Conservation (phyloP, 2,329 filamentous ascomycete genomes). For the Colletotrichum lini region DNA sequence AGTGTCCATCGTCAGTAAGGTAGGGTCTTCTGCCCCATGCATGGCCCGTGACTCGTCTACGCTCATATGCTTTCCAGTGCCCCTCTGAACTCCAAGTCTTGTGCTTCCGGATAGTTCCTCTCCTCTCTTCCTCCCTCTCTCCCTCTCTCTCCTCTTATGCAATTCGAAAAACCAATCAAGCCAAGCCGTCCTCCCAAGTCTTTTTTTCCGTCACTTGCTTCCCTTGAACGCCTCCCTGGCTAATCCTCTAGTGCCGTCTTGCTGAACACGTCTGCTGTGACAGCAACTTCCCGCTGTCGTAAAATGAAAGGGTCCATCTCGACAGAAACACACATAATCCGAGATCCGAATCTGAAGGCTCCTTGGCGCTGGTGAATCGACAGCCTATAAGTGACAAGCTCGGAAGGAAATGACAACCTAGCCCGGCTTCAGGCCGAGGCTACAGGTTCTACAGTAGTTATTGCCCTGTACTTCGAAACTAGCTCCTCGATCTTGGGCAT, state of each 20-base stretch:
- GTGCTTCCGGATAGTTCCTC: conserved; percentile 23
- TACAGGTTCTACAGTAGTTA: conserved; percentile 45
- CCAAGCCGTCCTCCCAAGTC: conserved; percentile 18
- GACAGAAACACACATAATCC: not conserved
- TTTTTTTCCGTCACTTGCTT: conserved; percentile 24
- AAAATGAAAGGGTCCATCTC: not conserved
- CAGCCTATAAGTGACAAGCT: conserved; percentile 20
- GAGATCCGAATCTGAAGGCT: not conserved
- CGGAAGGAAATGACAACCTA: not conserved
- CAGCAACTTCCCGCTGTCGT: conserved; percentile 7
- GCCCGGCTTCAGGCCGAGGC: conserved; percentile 9
- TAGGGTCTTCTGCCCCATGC: not conserved
- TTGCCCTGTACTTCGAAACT: conserved; percentile 57
- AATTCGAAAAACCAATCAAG: conserved; percentile 12
- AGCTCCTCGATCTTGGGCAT: conserved; percentile 76
- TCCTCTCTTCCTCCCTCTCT: not conserved
- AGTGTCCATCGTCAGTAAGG: conserved; percentile 10
- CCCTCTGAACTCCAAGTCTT: conserved; percentile 29
- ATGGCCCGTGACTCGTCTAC: conserved; percentile 20
- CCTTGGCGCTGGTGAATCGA: not conserved
- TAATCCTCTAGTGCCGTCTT: conserved; percentile 3
- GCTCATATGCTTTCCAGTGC: conserved; percentile 15
- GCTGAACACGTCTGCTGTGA: conserved; percentile 1
- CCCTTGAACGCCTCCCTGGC: conserved; percentile 32
- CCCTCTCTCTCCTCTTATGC: not conserved